Conservation (phyloP, 352 stramenopile genomes). For the Ophiocytium majus region DNA sequence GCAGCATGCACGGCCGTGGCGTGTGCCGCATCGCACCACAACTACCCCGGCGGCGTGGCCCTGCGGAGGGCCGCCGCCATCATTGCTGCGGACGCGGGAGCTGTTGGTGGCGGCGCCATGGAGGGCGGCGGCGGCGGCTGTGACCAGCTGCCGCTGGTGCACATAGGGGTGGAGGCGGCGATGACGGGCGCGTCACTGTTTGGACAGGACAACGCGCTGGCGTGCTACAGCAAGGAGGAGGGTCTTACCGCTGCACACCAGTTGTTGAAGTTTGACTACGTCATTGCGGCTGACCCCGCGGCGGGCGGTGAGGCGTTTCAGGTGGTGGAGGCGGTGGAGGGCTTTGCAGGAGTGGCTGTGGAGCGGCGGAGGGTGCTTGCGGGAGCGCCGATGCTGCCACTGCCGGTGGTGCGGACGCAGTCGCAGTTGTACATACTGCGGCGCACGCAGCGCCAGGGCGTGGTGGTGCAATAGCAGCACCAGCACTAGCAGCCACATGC, state of each 20-base stretch:
- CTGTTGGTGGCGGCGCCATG: no score
- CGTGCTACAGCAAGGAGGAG: conserved; percentile 38
- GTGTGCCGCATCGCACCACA: conserved; percentile 72
- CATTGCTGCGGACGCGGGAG: conserved; percentile 14
- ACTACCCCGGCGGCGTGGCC: conserved; percentile 83
- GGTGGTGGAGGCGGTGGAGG: not conserved
- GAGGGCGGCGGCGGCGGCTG: no score
- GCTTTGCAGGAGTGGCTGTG: not conserved
- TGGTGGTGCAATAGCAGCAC: no score
- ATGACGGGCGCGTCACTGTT: conserved; percentile 82
- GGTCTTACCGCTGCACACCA: not conserved
- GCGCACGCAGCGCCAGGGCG: no score
- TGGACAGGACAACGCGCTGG: conserved; percentile 18
- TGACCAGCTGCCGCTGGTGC: conserved; percentile 59
- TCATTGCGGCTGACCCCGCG: conserved; percentile 20
- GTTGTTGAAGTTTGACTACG: conserved; percentile 40
- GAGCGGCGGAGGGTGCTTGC: no score
- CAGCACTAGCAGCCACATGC: no score
- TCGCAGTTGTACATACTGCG: no score
- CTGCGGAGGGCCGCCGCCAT: conserved; percentile 58
- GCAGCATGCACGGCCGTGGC: not conserved
- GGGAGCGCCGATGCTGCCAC: no score
- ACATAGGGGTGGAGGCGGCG: conserved; percentile 86
- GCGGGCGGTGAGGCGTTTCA: not conserved
- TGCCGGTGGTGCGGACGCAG: no score